These are phyloP conservation scores for Xylariaceae sp. DNA, from an alignment of 2,329 filamentous ascomycete genomes.

Conservation along the genomic window DNA sequence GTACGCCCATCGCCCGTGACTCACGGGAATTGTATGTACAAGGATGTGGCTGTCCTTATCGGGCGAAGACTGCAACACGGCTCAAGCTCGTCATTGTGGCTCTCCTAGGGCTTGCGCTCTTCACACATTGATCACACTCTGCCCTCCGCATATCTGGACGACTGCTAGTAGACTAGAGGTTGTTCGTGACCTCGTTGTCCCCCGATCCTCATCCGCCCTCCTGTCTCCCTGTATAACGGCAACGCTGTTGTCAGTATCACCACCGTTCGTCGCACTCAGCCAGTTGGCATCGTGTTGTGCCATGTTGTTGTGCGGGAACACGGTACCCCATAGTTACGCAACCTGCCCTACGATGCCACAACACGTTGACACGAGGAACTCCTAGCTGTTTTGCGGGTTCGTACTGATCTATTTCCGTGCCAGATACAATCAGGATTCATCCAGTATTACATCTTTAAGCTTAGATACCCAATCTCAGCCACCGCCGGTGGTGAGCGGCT, in stretches of 20 bases:
- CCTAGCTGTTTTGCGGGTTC: constrained; percentile 28
- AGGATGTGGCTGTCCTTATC: constrained; percentile 35
- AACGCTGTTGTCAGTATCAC: constrained; percentile 41
- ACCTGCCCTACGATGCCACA: constrained; percentile 30
- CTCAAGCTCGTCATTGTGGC: constrained; percentile 32
- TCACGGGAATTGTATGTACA: constrained; percentile 28
- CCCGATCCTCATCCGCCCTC: constrained; percentile 37
- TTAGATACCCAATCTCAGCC: constrained; percentile 49
- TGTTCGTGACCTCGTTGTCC: constrained; percentile 34
- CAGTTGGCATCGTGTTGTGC: constrained; percentile 24
- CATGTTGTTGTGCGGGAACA: constrained; percentile 32
- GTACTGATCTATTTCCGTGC: constrained; percentile 32
- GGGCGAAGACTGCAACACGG: constrained; percentile 34
- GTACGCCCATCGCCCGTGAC: constrained; percentile 25
- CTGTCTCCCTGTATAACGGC: constrained; percentile 38
- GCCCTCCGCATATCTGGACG: constrained; percentile 4
- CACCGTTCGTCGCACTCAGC: constrained; percentile 30
- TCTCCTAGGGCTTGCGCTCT: constrained; percentile 33
- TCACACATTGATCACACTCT: constrained; percentile 7
- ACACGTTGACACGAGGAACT: constrained; percentile 18
- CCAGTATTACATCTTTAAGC: constrained; percentile 47
- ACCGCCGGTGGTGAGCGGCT: constrained; percentile 47
- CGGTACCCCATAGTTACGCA: constrained; percentile 36
- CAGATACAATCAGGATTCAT: constrained; percentile 51
- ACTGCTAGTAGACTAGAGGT: constrained; percentile 24